phyloP scores from a whole-genome alignment of 495 filamentous ascomycete species.

The Daldinia childiae region DNA sequence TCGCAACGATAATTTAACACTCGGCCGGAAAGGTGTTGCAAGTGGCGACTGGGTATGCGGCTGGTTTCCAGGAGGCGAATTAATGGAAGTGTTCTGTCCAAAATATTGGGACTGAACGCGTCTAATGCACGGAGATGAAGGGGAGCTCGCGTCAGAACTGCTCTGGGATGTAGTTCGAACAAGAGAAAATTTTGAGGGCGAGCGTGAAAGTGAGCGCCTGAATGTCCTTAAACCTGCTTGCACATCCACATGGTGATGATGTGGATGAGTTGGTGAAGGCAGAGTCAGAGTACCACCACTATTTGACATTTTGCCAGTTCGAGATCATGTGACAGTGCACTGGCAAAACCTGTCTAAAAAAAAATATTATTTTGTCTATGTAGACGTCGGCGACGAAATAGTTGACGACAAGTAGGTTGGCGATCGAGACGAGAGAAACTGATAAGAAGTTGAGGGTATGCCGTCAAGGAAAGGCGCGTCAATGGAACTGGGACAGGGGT shows the following conservation, averaged over 20 bases:
- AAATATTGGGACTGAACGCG: slow-evolving; percentile 45
- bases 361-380: background rate
- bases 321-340: background rate
- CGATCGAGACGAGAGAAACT: background rate
- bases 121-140: slow-evolving; percentile 44
- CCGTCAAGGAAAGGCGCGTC: background rate
- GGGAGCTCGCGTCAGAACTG: slow-evolving; percentile 40
- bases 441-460: background rate
- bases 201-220: slow-evolving; percentile 84
- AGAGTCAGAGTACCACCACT: slow-evolving; percentile 80
- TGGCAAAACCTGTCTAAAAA: background rate
- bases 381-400: background rate
- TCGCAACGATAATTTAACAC: slow-evolving; percentile 63
- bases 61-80: slow-evolving; percentile 38
- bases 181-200: slow-evolving; percentile 83
- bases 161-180: slow-evolving; percentile 61
- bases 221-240: slow-evolving; percentile 79
- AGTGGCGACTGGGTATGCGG: slow-evolving; percentile 47
- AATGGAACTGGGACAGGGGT: background rate
- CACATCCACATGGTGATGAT: slow-evolving; percentile 80
- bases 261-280: slow-evolving; percentile 74
- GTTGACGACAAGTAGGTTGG: background rate
- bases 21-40: slow-evolving; percentile 53
- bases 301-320: slow-evolving; percentile 52
- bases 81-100: slow-evolving; percentile 26